A percentile compares a stretch with the other conserved stretches of the same genome.
These are phyloP conservation scores for Trichoderma harzianum DNA, from an alignment of 2,329 filamentous ascomycete species.

Conservation along the genomic window DNA sequence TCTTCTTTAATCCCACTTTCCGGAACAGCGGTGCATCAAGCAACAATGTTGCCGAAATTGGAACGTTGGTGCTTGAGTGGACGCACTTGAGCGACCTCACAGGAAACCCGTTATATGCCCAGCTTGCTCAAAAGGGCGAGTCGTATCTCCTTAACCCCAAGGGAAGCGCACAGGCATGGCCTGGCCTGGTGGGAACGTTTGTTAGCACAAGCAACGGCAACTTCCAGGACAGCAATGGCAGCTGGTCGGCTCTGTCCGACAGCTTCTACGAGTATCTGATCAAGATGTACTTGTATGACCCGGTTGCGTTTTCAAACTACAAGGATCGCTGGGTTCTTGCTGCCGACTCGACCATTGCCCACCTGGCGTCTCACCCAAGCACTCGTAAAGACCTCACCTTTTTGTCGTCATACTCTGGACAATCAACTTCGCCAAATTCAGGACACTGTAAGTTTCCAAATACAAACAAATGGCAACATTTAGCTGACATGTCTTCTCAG, in stretches of 20 bases:
- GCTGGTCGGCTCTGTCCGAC: slow-evolving; percentile 75
- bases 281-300: slow-evolving; percentile 85
- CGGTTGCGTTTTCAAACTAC: slow-evolving; percentile 59
- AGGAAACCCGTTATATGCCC: slow-evolving; percentile 62
- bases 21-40: slow-evolving; percentile 47
- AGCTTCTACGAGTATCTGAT: slow-evolving; percentile 88
- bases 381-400: slow-evolving; percentile 70
- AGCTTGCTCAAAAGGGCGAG: slow-evolving; percentile 65
- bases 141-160: slow-evolving; percentile 64
- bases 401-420: slow-evolving; percentile 54
- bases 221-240: slow-evolving; percentile 65
- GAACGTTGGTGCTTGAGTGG: slow-evolving; percentile 82
- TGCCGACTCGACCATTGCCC: slow-evolving; percentile 69
- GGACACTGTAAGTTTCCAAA: slow-evolving; percentile 45
- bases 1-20: slow-evolving; percentile 56
- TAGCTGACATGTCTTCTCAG: slow-evolving; percentile 29
- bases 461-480: not conserved
- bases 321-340: slow-evolving; percentile 72
- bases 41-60: slow-evolving; percentile 73
- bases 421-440: slow-evolving; percentile 42
- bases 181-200: slow-evolving; percentile 68
- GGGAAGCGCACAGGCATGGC: slow-evolving; percentile 64
- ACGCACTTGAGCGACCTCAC: slow-evolving; percentile 74
- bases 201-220: slow-evolving; percentile 62
- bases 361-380: slow-evolving; percentile 66